Conservation (phyloP, 176 grass and related monocot genomes). For the Neostapfia colusana region DNA sequence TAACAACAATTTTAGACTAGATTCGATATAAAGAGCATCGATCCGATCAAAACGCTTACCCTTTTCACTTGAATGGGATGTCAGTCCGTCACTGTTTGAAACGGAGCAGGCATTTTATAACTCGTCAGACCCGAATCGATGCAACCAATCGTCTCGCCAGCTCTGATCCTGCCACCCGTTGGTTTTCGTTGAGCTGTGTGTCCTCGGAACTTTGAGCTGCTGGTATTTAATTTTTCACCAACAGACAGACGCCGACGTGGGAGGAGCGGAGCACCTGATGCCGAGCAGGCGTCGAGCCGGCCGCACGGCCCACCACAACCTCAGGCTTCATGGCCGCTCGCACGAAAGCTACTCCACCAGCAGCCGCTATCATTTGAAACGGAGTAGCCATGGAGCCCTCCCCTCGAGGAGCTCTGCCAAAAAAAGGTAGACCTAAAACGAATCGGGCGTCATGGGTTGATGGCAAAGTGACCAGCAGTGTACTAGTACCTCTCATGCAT, state of each 20-base stretch:
- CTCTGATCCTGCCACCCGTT: background rate
- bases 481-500: too few species aligned
- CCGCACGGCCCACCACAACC: too few species aligned
- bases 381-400: background rate
- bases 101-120: background rate
- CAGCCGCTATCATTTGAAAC: background rate
- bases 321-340: too few species aligned
- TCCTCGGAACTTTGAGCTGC: slow-evolving; percentile 47
- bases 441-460: too few species aligned
- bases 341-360: background rate
- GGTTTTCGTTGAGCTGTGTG: slow-evolving; percentile 32
- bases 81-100: background rate
- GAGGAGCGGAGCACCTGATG: background rate
- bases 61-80: slow-evolving; percentile 20
- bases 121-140: background rate
- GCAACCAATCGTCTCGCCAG: background rate
- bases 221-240: slow-evolving; percentile 30
- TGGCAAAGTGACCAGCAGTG: too few species aligned
- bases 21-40: background rate
- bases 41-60: background rate
- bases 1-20: too few species aligned
- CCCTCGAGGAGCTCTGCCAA: too few species aligned
- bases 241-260: slow-evolving; percentile 9
- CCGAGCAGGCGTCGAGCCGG: background rate
- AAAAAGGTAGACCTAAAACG: too few species aligned